Evolutionary conservation across 306 rosid genomes (phyloP).

Genomic region (apple (Malus domestica)): DNA sequence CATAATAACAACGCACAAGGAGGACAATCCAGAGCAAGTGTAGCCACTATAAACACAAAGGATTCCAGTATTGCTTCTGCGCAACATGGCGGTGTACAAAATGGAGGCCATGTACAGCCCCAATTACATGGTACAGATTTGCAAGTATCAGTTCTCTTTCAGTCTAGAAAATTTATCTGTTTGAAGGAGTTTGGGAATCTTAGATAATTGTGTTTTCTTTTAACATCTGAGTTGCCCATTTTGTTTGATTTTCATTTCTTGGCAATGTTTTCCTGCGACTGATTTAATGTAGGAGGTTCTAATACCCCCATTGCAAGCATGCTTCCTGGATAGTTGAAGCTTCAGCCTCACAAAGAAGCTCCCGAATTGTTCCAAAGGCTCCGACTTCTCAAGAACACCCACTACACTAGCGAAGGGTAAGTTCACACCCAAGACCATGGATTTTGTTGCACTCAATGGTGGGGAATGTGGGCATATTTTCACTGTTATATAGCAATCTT

Average conservation of each 20-base stretch:
- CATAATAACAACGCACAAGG: too few species aligned
- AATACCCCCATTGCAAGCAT: constrained; percentile 40
- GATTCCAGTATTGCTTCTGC: constrained; percentile 15
- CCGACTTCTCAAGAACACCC: constrained; percentile 29
- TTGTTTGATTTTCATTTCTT: constrained; percentile 12
- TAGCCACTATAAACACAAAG: too few species aligned
- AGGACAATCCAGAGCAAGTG: too few species aligned
- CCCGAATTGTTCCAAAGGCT: constrained; percentile 48
- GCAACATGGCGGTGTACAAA: constrained; percentile 30
- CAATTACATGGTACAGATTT: constrained; percentile 50
- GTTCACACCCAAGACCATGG: background rate
- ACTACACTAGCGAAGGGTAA: constrained; percentile 41
- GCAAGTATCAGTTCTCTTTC: background rate
- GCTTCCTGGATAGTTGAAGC: constrained; percentile 49
- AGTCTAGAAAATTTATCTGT: background rate
- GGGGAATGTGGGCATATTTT: background rate
- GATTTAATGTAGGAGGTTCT: constrained; percentile 33
- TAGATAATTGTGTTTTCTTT: background rate
- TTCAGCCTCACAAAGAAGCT: constrained; percentile 39
- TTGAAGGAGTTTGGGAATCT: background rate
- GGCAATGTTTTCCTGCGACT: background rate
- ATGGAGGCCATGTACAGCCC: constrained; percentile 51
- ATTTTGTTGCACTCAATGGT: background rate
- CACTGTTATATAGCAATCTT: background rate
- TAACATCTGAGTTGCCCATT: background rate